phyloP scores from a whole-genome alignment of 257 asterid species.

The Solanum sitiens region DNA sequence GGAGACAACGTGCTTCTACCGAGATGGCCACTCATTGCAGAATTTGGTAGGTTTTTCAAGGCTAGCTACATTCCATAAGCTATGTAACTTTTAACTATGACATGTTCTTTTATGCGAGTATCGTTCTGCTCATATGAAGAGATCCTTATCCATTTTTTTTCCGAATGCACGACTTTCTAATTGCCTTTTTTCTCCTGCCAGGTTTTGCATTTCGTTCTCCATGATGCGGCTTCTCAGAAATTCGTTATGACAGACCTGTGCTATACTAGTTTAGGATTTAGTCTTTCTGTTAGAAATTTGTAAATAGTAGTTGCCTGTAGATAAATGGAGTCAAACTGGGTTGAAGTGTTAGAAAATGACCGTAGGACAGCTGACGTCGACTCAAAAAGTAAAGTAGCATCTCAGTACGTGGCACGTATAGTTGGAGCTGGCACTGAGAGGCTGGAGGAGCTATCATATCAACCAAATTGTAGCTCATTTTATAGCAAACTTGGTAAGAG shows the following conservation, averaged over 20 bases:
- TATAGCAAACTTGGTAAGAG: slow-evolving; percentile 33
- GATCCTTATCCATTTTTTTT: neutral
- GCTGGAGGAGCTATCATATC: slow-evolving; percentile 25
- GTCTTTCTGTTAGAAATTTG: neutral
- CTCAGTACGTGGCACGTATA: slow-evolving; percentile 14
- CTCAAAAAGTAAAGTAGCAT: slow-evolving; percentile 49
- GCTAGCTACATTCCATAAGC: neutral
- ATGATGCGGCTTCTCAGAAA: slow-evolving; percentile 4
- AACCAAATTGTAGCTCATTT: slow-evolving; percentile 18
- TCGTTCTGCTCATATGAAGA: neutral
- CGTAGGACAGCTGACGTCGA: slow-evolving; percentile 18
- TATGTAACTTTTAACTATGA: neutral
- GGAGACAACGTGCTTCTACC: slow-evolving; percentile 13
- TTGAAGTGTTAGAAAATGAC: slow-evolving; percentile 67
- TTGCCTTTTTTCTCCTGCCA: neutral
- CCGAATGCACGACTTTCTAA: neutral
- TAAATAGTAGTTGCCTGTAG: slow-evolving; percentile 15
- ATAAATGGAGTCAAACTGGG: slow-evolving; percentile 54
- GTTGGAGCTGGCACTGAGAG: slow-evolving; percentile 22
- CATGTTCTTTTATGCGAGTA: neutral
- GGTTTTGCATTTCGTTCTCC: slow-evolving; percentile 11
- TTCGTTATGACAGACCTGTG: slow-evolving; percentile 4
- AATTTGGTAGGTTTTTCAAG: slow-evolving; percentile 11
- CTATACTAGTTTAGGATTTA: slow-evolving; percentile 4
- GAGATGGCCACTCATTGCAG: slow-evolving; percentile 1